A percentile compares a stretch with the other conserved stretches of the same genome.
Conservation (phyloP, 768 basidiomycete species). For the Mrakia blollopis region DNA sequence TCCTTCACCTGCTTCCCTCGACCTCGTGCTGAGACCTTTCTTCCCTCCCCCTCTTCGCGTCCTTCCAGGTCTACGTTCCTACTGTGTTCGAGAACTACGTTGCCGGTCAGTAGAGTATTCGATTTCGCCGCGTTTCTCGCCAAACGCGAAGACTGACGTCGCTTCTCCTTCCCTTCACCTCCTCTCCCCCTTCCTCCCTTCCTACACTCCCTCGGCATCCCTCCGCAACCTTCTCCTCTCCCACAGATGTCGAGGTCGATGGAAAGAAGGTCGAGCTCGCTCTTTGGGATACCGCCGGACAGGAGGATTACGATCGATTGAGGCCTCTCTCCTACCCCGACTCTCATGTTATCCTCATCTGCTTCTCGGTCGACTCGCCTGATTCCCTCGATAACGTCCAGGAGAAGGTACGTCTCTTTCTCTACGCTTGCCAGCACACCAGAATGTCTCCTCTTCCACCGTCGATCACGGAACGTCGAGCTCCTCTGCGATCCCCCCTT, state of each 20-base stretch:
- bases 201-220: not conserved
- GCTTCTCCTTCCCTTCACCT: not conserved
- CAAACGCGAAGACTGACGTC: not conserved
- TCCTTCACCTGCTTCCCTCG: not conserved
- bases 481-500: not conserved
- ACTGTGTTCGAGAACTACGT: conserved; percentile 97
- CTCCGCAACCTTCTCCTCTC: not conserved
- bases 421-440: too few relatives aligned
- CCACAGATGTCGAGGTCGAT: conserved; percentile 97
- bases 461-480: too few relatives aligned
- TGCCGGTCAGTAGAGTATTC: not conserved
- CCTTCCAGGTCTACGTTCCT: conserved; percentile 85
- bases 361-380: conserved; percentile 95
- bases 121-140: not conserved
- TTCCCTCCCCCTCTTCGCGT: not conserved
- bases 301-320: conserved; percentile 89
- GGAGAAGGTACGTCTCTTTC: conserved; percentile 73
- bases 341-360: conserved; percentile 99
- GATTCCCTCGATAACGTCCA: conserved; percentile 99
- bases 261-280: conserved; percentile 98
- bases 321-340: conserved; percentile 96
- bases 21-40: not conserved
- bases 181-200: not conserved
- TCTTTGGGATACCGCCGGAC: conserved; percentile 99
- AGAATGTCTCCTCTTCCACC: too few relatives aligned